Evolutionary conservation across 2,329 filamentous ascomycete genomes (phyloP).

Genomic region (Elsinoe ampelina): DNA sequence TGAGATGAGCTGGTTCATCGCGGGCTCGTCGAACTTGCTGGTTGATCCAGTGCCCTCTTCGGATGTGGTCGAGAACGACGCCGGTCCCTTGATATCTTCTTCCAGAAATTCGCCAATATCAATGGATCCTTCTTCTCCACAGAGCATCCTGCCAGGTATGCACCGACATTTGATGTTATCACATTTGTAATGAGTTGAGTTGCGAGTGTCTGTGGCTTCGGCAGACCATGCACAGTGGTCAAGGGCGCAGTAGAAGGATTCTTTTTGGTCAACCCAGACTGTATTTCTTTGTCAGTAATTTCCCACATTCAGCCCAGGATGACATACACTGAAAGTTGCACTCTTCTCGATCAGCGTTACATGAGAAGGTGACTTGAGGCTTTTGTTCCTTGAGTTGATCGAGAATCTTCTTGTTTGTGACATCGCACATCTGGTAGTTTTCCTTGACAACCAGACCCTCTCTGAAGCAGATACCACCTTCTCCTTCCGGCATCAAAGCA

Average conservation of each 20-base stretch:
- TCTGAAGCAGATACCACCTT: conserved; percentile 84
- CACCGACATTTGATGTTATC: conserved; percentile 78
- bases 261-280: conserved; percentile 91
- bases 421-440: conserved; percentile 96
- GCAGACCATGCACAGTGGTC: conserved; percentile 68
- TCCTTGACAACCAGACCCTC: conserved; percentile 83
- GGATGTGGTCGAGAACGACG: conserved; percentile 63
- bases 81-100: conserved; percentile 76
- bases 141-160: conserved; percentile 85
- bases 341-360: conserved; percentile 60
- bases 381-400: conserved; percentile 74
- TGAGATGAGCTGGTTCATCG: conserved; percentile 84
- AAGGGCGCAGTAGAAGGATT: conserved; percentile 94
- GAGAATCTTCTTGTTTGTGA: conserved; percentile 90
- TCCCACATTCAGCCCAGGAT: not conserved
- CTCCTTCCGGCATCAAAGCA: conserved; percentile 71
- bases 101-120: conserved; percentile 85
- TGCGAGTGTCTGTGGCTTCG: conserved; percentile 59
- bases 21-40: conserved; percentile 81
- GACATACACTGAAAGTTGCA: conserved; percentile 90
- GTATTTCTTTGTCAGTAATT: conserved; percentile 22
- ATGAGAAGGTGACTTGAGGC: conserved; percentile 91
- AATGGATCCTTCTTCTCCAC: conserved; percentile 81
- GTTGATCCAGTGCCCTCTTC: conserved; percentile 49
- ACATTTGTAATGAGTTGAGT: conserved; percentile 78